phyloP scores from a whole-genome alignment of 176 grass and related monocot genomes.

The Cenchrus fungigraminus region DNA sequence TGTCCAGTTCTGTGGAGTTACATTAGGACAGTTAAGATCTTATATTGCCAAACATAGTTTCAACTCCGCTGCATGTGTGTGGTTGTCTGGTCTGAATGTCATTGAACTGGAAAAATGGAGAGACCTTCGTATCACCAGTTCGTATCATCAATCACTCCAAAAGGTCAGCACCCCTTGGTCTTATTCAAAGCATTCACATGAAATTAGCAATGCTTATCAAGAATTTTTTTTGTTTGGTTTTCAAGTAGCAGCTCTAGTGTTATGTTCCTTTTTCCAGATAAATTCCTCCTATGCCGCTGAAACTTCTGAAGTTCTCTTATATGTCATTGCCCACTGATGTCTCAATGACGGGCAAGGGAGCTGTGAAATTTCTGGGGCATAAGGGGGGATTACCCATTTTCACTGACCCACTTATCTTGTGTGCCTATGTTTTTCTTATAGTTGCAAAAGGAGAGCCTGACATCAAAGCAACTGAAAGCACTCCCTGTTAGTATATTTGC shows the following conservation, averaged over 20 bases:
- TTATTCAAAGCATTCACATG: not conserved
- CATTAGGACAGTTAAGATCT: conserved; percentile 50
- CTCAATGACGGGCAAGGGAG: not conserved
- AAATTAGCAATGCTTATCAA: not conserved
- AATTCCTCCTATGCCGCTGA: not conserved
- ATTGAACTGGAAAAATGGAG: conserved; percentile 84
- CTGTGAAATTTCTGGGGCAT: not conserved
- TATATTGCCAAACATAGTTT: conserved; percentile 54
- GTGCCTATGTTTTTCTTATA: conserved; percentile 19
- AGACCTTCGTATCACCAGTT: conserved; percentile 51
- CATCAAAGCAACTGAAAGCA: conserved; percentile 48
- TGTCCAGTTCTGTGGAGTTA: conserved; percentile 50
- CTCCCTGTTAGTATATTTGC: conserved; percentile 60
- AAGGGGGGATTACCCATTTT: not conserved
- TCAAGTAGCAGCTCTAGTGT: conserved; percentile 7
- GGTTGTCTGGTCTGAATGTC: conserved; percentile 81
- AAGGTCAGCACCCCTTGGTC: conserved; percentile 55
- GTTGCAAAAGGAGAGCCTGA: conserved; percentile 45
- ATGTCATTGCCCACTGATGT: not conserved
- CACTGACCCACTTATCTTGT: not conserved
- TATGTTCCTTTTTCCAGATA: not conserved
- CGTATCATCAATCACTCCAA: conserved; percentile 43
- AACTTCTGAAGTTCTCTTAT: not conserved
- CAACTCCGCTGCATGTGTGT: conserved; percentile 57
- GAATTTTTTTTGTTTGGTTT: not conserved